These are phyloP conservation scores for Lyophyllum decastes DNA, from an alignment of 768 basidiomycete genomes.

Conservation along the genomic window DNA sequence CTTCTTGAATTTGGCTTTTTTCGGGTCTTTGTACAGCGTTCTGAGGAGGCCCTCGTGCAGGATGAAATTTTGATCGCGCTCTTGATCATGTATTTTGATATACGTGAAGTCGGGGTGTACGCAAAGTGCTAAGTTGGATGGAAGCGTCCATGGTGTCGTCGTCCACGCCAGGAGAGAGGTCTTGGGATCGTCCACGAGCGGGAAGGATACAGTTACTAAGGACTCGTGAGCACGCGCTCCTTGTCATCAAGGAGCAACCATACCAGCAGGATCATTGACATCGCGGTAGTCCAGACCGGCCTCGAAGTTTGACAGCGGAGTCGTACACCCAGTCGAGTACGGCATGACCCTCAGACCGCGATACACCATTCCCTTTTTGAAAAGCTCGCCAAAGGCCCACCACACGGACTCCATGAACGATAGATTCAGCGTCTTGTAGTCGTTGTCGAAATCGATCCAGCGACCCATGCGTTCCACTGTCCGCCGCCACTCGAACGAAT, in stretches of 20 bases:
- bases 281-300: constrained; percentile 91
- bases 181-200: constrained; percentile 87
- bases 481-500: constrained; percentile 88
- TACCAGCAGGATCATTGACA: constrained; percentile 90
- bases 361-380: constrained; percentile 90
- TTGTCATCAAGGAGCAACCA: constrained; percentile 22
- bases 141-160: constrained; percentile 98
- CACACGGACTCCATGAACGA: constrained; percentile 98
- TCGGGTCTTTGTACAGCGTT: constrained; percentile 94
- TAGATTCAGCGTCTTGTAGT: constrained; percentile 95
- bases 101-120: constrained; percentile 97
- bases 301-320: constrained; percentile 97
- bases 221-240: not conserved
- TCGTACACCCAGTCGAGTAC: constrained; percentile 95
- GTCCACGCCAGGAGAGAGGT: constrained; percentile 97
- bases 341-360: constrained; percentile 96
- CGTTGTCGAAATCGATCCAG: constrained; percentile 99
- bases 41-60: constrained; percentile 84
- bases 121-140: constrained; percentile 92
- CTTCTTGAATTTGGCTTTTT: constrained; percentile 96
- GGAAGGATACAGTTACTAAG: constrained; percentile 89
- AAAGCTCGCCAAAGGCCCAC: constrained; percentile 98
- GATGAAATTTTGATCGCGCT: constrained; percentile 86
- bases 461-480: constrained; percentile 98
- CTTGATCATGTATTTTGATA: constrained; percentile 93